Evolutionary conservation across 495 filamentous ascomycete species (phyloP), one percentile per base, ranked within the genome.

Genomic region (Cryomyces minteri): DNA sequence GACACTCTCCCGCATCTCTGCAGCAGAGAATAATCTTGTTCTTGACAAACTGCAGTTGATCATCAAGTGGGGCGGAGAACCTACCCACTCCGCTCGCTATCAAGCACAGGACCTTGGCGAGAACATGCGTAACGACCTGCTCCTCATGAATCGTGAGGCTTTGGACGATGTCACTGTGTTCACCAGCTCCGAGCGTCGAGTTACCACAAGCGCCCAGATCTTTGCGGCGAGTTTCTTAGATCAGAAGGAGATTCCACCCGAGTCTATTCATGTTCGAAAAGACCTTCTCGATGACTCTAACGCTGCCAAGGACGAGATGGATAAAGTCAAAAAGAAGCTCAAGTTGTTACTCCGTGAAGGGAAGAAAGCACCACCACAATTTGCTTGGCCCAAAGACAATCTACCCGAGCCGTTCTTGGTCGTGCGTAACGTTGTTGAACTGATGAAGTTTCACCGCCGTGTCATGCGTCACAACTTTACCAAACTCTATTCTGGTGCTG

Each of bases 281-380:
- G 87, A 96, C 60, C 70, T 98, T 2, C 69, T 98, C 5, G 90
- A 98, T 59, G 90, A 98, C 57, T 94, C 86, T 1, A 98, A 98
- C 63, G 90, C 90, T n/a, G 90, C 90, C 44, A 98, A 98, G 60
- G 92, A 96, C 62, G 88, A 92, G 53, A 98, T 95, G 88, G 90
- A 98, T 62, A 94, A 92, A 59, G 90, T 98, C 40, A 98, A 98
- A 69, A 96, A 95, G 72, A 94, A 92, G 74, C 69, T 98, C 5
- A 98, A 98, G 64, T 74, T 80, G 2, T 69, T 98, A 34, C 64
- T 98, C 44, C 73, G 90, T 29, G 80, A 92, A 58, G 92, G 92
- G 4, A 84, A 82, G 44, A 71, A 82, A 49, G 82, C 88, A 5
- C 88, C 90, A 11, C 74, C 85, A 12, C 88, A 96, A 56, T 98